Evolutionary conservation across 2,329 filamentous ascomycete genomes (phyloP).

Genomic region (Torrubiella hemipterigena): DNA sequence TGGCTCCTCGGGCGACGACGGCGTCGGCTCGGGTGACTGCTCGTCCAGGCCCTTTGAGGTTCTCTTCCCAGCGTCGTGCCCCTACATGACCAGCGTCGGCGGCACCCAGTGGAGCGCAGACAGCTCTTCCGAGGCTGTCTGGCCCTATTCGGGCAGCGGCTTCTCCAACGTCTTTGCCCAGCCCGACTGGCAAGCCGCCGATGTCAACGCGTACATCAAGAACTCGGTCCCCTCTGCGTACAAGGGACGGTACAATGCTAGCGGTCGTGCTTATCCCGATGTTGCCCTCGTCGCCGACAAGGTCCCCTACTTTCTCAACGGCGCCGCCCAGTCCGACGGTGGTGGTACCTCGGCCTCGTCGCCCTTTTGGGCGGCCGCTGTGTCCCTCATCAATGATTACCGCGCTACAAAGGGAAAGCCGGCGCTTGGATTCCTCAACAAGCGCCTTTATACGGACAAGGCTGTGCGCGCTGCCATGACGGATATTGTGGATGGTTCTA

Average conservation of each 20-base stretch:
- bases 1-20: slow-evolving; percentile 17
- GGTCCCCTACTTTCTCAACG: slow-evolving; percentile 3
- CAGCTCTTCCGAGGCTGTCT: slow-evolving; percentile 30
- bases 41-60: slow-evolving; percentile 13
- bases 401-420: not conserved
- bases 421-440: not conserved
- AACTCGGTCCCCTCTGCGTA: slow-evolving; percentile 9
- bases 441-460: not conserved
- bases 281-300: not conserved
- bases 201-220: slow-evolving; percentile 13
- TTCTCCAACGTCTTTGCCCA: slow-evolving; percentile 34
- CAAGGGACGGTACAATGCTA: not conserved
- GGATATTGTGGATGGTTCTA: not conserved
- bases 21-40: not conserved
- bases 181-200: slow-evolving; percentile 30
- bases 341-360: not conserved
- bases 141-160: slow-evolving; percentile 31
- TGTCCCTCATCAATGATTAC: not conserved
- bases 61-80: slow-evolving; percentile 4
- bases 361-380: not conserved
- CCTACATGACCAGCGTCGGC: slow-evolving; percentile 9
- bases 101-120: slow-evolving; percentile 21
- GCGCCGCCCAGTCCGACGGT: not conserved
- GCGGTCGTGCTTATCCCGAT: not conserved
- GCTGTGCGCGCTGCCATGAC: not conserved